Percentiles rank a stretch among this genome's conserved stretches.
These are phyloP conservation scores for Heterobasidion annosum DNA, from an alignment of 1,284 basidiomycete species.

Conservation along the genomic window DNA sequence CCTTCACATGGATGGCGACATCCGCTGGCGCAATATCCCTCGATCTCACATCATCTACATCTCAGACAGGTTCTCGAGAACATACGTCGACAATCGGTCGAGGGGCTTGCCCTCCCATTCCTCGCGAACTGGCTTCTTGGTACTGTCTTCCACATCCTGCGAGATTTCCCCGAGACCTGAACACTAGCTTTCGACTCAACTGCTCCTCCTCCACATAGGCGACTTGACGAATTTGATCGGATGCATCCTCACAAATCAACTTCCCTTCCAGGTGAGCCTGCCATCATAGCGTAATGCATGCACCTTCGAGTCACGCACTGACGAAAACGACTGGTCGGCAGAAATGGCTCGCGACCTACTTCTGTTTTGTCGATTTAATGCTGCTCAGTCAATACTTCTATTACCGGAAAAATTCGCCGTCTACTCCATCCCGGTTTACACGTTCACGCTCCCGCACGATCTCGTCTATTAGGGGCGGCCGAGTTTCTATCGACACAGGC, in stretches of 20 bases:
- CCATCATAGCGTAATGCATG: conserved; percentile 4
- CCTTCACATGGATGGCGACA: conserved; percentile 8
- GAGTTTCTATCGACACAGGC: conserved; percentile 37
- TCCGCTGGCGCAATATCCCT: conserved; percentile 4
- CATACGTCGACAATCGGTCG: conserved; percentile 62
- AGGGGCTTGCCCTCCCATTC: conserved; percentile 85
- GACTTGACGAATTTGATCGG: conserved; percentile 87
- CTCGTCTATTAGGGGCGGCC: conserved; percentile 26
- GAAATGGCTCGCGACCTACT: conserved; percentile 86
- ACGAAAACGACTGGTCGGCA: conserved; percentile 20
- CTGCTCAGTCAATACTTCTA: conserved; percentile 76
- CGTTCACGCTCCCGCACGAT: conserved; percentile 34
- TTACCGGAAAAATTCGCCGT: conserved; percentile 35
- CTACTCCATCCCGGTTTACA: conserved; percentile 24
- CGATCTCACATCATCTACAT: neutral
- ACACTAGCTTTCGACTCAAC: conserved; percentile 29
- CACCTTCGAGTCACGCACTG: conserved; percentile 6
- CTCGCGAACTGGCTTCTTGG: conserved; percentile 86
- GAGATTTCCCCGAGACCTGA: conserved; percentile 22
- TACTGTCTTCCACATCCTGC: conserved; percentile 24
- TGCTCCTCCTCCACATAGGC: conserved; percentile 35
- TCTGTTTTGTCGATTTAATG: conserved; percentile 70
- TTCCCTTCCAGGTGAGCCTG: conserved; percentile 81
- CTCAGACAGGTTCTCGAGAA: conserved; percentile 79
- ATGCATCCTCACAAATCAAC: conserved; percentile 83